phyloP scores from a whole-genome alignment of 495 filamentous ascomycete genomes.

The Aspergillus biplanus region DNA sequence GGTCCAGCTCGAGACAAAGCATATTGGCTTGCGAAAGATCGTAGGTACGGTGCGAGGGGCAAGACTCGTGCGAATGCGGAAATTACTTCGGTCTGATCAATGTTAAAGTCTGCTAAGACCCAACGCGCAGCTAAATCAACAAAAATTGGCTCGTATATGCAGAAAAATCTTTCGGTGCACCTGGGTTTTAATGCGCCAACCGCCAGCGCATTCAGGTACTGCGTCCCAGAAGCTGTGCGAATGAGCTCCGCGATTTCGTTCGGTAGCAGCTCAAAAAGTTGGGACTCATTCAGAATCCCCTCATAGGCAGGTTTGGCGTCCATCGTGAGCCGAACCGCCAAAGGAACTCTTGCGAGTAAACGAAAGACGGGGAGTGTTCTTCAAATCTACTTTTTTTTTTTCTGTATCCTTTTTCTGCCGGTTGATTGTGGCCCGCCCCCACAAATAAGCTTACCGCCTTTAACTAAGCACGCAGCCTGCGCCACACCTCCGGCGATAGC shows the following conservation, averaged over 20 bases:
- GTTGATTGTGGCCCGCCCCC: conserved; percentile 35
- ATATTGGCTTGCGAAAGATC: conserved; percentile 51
- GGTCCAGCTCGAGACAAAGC: conserved; percentile 45
- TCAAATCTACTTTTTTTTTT: conserved; percentile 40
- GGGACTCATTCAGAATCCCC: conserved; percentile 48
- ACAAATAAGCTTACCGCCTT: conserved; percentile 37
- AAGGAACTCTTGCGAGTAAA: conserved; percentile 39
- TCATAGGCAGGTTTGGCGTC: conserved; percentile 48
- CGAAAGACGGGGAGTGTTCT: conserved; percentile 29
- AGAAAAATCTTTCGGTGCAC: conserved; percentile 69
- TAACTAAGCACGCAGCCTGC: conserved; percentile 36
- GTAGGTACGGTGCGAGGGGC: conserved; percentile 75
- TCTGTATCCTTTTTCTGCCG: conserved; percentile 40
- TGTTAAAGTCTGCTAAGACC: conserved; percentile 52
- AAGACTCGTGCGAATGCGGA: conserved; percentile 78
- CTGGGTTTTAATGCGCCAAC: conserved; percentile 65
- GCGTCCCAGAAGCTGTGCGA: conserved; percentile 60
- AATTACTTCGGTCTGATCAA: conserved; percentile 57
- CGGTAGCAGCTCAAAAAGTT: conserved; percentile 59
- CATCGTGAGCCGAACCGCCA: conserved; percentile 45
- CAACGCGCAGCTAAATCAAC: conserved; percentile 81
- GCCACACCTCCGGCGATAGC: conserved; percentile 29
- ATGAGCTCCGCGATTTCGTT: conserved; percentile 67
- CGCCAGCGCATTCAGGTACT: conserved; percentile 72
- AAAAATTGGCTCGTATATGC: conserved; percentile 69